These are phyloP conservation scores for Roridomyces roridus DNA, from an alignment of 768 basidiomycete species.

Conservation along the genomic window DNA sequence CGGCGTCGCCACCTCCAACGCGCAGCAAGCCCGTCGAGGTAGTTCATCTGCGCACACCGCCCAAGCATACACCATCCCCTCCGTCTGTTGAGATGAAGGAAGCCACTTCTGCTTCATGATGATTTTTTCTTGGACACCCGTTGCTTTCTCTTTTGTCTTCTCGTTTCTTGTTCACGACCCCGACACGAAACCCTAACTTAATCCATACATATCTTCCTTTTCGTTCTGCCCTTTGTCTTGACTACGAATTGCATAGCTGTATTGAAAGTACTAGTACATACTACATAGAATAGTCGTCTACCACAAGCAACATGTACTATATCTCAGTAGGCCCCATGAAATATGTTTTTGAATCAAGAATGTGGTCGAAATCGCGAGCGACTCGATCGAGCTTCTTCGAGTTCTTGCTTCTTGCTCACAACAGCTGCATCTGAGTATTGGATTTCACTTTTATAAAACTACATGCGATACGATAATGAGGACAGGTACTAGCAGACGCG, in stretches of 20 bases:
- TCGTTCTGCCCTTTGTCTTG: neutral
- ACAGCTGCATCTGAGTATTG: too few species aligned
- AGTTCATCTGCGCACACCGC: conserved; percentile 58
- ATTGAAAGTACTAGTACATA: conserved; percentile 23
- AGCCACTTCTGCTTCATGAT: conserved; percentile 7
- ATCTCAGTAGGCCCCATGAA: conserved; percentile 10
- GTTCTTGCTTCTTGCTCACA: too few species aligned
- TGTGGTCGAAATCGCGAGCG: too few species aligned
- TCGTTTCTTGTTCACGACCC: conserved; percentile 18
- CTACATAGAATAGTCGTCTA: conserved; percentile 16
- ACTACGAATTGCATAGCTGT: conserved; percentile 11
- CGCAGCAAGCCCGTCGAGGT: conserved; percentile 58
- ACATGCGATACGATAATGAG: too few species aligned
- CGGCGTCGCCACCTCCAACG: conserved; percentile 52
- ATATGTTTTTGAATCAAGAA: too few species aligned
- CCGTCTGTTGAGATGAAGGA: conserved; percentile 57
- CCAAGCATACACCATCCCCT: conserved; percentile 57
- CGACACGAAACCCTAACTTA: conserved; percentile 5
- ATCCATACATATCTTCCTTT: conserved; percentile 17
- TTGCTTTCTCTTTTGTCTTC: conserved; percentile 8
- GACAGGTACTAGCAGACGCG: too few species aligned
- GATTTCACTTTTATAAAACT: neutral
- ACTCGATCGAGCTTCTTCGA: too few species aligned
- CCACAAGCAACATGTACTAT: conserved; percentile 13
- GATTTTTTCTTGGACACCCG: conserved; percentile 7